phyloP scores from a whole-genome alignment of 495 filamentous ascomycete species.

The Massariosphaeria phaeospora region DNA sequence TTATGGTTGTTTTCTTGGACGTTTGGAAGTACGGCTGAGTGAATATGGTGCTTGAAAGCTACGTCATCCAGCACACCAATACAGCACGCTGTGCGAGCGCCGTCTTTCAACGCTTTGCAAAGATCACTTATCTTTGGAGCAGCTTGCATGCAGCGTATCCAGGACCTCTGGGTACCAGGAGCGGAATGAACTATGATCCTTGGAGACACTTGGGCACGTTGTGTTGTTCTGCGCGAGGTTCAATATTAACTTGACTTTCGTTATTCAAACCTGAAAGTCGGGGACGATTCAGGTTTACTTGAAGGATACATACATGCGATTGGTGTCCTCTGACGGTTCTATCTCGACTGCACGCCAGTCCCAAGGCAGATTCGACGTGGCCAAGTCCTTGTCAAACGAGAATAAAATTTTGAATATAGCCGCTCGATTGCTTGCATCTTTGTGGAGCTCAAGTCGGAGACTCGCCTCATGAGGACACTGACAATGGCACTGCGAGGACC shows the following conservation, averaged over 20 bases:
- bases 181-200: not conserved
- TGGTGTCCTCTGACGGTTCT: not conserved
- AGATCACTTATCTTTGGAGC: not conserved
- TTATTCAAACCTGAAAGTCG: not conserved
- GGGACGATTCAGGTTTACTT: not conserved
- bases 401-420: constrained; percentile 26
- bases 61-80: constrained; percentile 56
- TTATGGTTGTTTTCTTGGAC: not conserved
- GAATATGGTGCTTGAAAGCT: constrained; percentile 4
- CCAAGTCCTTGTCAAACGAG: constrained; percentile 12
- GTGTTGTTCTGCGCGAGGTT: not conserved
- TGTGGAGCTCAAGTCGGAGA: constrained; percentile 31
- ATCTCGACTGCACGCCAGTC: not conserved
- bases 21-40: not conserved
- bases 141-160: not conserved
- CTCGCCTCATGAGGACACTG: constrained; percentile 27
- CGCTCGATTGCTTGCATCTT: not conserved
- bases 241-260: not conserved
- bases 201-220: not conserved
- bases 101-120: not conserved
- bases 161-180: not conserved
- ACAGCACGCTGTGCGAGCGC: not conserved
- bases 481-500: constrained; percentile 24
- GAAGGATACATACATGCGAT: not conserved
- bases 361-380: not conserved